phyloP scores from a whole-genome alignment of 345 rosid species.

The rapeseed (Brassica napus) region DNA sequence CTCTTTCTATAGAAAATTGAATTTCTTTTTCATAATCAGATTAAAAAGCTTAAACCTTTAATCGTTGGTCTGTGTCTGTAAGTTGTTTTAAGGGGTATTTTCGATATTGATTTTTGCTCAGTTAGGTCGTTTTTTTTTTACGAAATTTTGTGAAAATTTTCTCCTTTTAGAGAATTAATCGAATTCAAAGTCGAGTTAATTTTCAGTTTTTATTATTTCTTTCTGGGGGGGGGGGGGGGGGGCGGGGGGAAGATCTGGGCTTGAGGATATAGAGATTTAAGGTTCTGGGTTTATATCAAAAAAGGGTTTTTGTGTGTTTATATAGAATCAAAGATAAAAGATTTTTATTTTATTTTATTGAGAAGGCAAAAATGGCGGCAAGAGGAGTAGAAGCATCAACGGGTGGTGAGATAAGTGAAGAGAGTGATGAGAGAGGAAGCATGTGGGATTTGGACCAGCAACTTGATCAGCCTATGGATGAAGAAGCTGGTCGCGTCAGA shows the following conservation, averaged over 20 bases:
- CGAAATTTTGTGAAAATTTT: not conserved
- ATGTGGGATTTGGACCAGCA: constrained; percentile 69
- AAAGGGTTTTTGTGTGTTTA: not conserved
- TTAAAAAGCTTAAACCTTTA: not conserved
- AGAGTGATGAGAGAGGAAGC: constrained; percentile 53
- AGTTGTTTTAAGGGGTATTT: not conserved
- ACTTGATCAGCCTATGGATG: not conserved
- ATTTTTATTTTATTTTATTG: no score
- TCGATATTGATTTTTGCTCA: not conserved
- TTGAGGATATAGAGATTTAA: constrained; percentile 15
- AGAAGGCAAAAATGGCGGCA: constrained; percentile 42
- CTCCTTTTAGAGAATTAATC: not conserved
- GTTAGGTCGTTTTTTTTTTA: not conserved
- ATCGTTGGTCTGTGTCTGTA: not conserved
- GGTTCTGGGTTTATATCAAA: constrained; percentile 28
- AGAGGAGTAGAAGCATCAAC: constrained; percentile 49
- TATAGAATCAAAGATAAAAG: constrained; percentile 2
- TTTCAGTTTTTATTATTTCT: no score
- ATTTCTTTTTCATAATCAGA: not conserved
- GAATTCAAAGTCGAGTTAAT: not conserved
- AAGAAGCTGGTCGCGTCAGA: constrained; percentile 67
- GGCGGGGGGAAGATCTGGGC: not conserved
- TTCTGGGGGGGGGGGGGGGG: no score
- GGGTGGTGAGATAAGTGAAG: constrained; percentile 56
- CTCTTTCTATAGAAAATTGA: not conserved